These are phyloP conservation scores for Jamesozyma lodderae DNA, from an alignment of 805 yeast genomes.

Conservation along the genomic window DNA sequence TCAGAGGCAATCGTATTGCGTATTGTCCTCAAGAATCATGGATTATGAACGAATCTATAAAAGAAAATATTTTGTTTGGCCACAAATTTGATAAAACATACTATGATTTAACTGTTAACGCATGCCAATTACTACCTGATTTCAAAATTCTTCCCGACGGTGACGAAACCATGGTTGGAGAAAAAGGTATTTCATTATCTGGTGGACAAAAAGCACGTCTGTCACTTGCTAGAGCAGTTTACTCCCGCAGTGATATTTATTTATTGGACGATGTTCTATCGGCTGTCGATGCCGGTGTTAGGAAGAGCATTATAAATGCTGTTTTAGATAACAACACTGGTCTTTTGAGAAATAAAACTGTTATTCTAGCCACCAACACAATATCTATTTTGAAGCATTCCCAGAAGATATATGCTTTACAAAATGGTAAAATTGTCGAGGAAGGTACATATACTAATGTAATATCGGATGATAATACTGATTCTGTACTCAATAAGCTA, in stretches of 20 bases:
- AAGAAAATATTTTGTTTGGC: conserved; percentile 46
- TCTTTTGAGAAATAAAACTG: conserved; percentile 42
- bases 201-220: conserved; percentile 61
- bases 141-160: conserved; percentile 42
- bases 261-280: conserved; percentile 57
- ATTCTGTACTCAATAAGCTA: conserved; percentile 28
- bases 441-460: conserved; percentile 45
- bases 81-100: conserved; percentile 34
- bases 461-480: conserved; percentile 14
- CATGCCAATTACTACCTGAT: conserved; percentile 43
- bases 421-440: conserved; percentile 47
- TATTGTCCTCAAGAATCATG: conserved; percentile 55
- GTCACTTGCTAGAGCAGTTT: conserved; percentile 61
- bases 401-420: conserved; percentile 50
- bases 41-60: conserved; percentile 43
- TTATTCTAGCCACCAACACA: conserved; percentile 51
- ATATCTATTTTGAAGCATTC: conserved; percentile 49
- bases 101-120: conserved; percentile 37
- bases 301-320: conserved; percentile 42
- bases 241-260: conserved; percentile 49
- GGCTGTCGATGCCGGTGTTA: conserved; percentile 69
- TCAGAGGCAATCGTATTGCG: conserved; percentile 36
- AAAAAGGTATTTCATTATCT: conserved; percentile 50
- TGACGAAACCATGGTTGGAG: conserved; percentile 48
- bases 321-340: conserved; percentile 40